A percentile compares a stretch with the other conserved stretches of the same genome.
phyloP scores from a whole-genome alignment of 2,329 filamentous ascomycete genomes.

The Macrophomina phaseolina region DNA sequence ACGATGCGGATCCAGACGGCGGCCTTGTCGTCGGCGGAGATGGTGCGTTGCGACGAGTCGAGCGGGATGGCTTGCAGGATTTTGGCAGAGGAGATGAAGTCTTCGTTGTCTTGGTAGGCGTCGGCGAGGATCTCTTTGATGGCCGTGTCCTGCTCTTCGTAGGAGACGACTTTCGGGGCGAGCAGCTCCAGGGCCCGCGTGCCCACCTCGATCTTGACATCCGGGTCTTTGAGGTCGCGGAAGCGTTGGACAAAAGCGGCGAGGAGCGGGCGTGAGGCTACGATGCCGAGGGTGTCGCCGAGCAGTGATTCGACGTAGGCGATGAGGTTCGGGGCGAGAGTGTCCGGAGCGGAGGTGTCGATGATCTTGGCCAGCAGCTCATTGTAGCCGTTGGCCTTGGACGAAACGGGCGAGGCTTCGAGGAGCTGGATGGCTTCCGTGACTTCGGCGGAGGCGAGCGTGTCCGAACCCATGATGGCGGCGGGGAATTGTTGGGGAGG shows the following conservation, averaged over 20 bases:
- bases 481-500: constrained; percentile 21
- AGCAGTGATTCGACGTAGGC: constrained; percentile 72
- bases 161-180: constrained; percentile 70
- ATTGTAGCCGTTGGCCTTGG: constrained; percentile 63
- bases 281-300: constrained; percentile 72
- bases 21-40: constrained; percentile 82
- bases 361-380: constrained; percentile 63
- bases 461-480: constrained; percentile 28
- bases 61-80: constrained; percentile 83
- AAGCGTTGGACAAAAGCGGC: constrained; percentile 70
- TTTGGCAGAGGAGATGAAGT: constrained; percentile 79
- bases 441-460: constrained; percentile 59
- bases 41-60: constrained; percentile 84
- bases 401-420: constrained; percentile 53
- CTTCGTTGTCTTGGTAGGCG: constrained; percentile 81
- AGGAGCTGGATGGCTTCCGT: constrained; percentile 56
- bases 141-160: constrained; percentile 81
- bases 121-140: constrained; percentile 82
- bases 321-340: constrained; percentile 66
- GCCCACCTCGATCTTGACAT: constrained; percentile 77
- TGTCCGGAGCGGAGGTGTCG: constrained; percentile 49
- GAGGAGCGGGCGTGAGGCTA: constrained; percentile 75
- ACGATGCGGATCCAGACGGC: constrained; percentile 92
- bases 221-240: constrained; percentile 63
- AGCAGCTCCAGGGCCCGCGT: constrained; percentile 73